These are phyloP conservation scores for Gloeophyllum trabeum DNA, from an alignment of 768 basidiomycete genomes.

Conservation along the genomic window DNA sequence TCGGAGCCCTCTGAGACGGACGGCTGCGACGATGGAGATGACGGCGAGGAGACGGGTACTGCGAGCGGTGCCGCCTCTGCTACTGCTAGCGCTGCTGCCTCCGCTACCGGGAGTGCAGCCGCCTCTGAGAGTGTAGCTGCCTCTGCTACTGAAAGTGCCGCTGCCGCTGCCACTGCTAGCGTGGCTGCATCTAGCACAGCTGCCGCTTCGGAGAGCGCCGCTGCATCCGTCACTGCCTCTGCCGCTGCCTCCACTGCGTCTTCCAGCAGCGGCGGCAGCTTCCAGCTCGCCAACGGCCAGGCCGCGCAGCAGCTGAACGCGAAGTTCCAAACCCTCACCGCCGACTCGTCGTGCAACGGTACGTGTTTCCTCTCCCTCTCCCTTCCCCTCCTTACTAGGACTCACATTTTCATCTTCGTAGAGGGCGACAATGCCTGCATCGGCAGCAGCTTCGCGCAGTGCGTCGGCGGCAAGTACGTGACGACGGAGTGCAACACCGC, in stretches of 20 bases:
- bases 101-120: background rate
- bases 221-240: background rate
- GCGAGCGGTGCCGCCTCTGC: background rate
- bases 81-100: slow-evolving; percentile 1
- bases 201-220: slow-evolving; percentile 1
- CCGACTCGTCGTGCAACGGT: slow-evolving; percentile 15
- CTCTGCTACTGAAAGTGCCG: background rate
- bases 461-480: slow-evolving; percentile 22
- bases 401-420: slow-evolving; percentile 2
- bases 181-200: slow-evolving; percentile 2
- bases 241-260: slow-evolving; percentile 3
- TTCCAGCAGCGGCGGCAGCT: slow-evolving; percentile 4
- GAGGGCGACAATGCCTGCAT: slow-evolving; percentile 26
- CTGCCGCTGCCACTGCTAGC: slow-evolving; percentile 2
- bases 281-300: slow-evolving; percentile 10
- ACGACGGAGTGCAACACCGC: slow-evolving; percentile 22
- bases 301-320: slow-evolving; percentile 11
- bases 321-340: slow-evolving; percentile 13
- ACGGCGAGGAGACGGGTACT: no score
- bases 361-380: background rate
- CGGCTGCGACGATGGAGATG: no score
- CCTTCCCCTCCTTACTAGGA: background rate
- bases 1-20: no score
- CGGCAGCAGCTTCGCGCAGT: slow-evolving; percentile 26
- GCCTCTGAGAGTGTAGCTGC: slow-evolving; percentile 7